A percentile compares a stretch with the other conserved stretches of the same genome.
Conservation (phyloP, 257 asterid species). For the Handroanthus guayacan region DNA sequence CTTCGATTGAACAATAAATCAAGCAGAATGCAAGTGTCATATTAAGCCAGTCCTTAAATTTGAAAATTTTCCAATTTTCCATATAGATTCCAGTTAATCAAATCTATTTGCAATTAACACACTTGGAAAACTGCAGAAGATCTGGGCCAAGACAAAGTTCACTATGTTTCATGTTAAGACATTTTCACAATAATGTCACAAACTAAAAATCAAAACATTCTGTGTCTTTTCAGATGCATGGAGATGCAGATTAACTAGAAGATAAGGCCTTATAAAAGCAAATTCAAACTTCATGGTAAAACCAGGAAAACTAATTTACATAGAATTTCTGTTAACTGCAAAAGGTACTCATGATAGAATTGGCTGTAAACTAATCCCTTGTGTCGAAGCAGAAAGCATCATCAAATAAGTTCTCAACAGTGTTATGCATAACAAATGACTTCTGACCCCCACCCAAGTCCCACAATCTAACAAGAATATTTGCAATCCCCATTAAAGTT, state of each 20-base stretch:
- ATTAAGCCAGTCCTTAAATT: background rate
- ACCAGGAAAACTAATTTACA: slow-evolving; percentile 18
- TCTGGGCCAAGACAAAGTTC: background rate
- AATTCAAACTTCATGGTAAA: slow-evolving; percentile 4
- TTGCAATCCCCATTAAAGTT: too few relatives aligned
- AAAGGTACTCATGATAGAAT: slow-evolving; percentile 15
- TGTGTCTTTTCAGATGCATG: background rate
- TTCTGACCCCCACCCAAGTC: background rate
- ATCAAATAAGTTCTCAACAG: slow-evolving; percentile 7
- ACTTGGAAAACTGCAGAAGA: slow-evolving; percentile 5
- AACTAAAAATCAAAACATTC: slow-evolving; percentile 23
- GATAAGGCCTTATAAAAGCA: background rate
- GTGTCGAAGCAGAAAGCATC: background rate
- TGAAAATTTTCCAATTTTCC: background rate
- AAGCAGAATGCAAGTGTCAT: background rate
- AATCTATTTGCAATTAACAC: background rate
- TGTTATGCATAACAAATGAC: background rate
- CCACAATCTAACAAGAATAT: background rate
- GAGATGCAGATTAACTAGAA: background rate
- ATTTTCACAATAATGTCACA: background rate
- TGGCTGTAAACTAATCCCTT: slow-evolving; percentile 1
- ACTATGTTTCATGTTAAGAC: background rate
- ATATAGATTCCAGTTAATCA: background rate
- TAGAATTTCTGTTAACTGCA: background rate
- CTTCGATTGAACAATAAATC: background rate